phyloP scores from a whole-genome alignment of 495 filamentous ascomycete genomes.

The Astrothelium macrocarpum region DNA sequence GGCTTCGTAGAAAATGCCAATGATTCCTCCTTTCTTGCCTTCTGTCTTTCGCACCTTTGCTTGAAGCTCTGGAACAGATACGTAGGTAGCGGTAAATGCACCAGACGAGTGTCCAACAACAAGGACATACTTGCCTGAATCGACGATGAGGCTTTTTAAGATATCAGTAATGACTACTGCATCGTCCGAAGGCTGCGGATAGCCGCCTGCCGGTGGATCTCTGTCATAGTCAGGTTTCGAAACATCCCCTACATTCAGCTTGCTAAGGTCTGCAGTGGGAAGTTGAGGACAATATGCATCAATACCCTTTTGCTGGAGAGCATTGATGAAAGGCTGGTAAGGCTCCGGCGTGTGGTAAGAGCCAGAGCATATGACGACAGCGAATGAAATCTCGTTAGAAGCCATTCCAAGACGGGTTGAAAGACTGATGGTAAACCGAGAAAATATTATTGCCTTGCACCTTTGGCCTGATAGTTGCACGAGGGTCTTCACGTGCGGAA shows the following conservation, averaged over 20 bases:
- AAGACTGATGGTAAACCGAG: no score
- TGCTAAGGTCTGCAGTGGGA: conserved; percentile 27
- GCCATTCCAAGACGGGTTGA: no score
- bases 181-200: conserved; percentile 26
- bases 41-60: conserved; percentile 14
- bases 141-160: conserved; percentile 20
- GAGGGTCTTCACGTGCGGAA: no score
- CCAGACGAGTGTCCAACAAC: conserved; percentile 30
- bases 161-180: conserved; percentile 18
- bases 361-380: conserved; percentile 15
- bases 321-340: conserved; percentile 27
- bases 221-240: conserved; percentile 28
- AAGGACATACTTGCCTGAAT: conserved; percentile 24
- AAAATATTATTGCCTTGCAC: no score
- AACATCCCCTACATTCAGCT: conserved; percentile 26
- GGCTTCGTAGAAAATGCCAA: conserved; percentile 31
- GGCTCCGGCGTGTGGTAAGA: conserved; percentile 31
- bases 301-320: conserved; percentile 20
- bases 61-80: conserved; percentile 26
- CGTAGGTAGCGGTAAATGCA: conserved; percentile 32
- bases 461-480: no score
- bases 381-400: neutral
- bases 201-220: conserved; percentile 23
- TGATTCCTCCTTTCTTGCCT: conserved; percentile 28
- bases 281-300: conserved; percentile 32